Evolutionary conservation across 768 basidiomycete species (phyloP), one percentile per base, ranked within the genome.

Genomic region (Amanita exitialis): DNA sequence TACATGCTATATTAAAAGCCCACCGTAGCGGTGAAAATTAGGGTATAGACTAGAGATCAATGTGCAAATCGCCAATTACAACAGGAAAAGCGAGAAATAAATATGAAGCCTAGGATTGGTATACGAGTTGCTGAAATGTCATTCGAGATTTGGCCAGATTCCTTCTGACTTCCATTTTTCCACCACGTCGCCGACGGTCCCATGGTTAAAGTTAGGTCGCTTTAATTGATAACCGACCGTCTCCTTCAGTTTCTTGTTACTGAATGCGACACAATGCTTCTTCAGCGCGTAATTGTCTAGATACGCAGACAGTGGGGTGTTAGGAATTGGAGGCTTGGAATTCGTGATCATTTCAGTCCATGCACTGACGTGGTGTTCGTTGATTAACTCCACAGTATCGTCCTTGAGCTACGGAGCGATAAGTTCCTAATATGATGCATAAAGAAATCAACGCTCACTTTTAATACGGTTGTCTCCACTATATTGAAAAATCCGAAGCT

Each of bases 141-240:
- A 66, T 18, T 66, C 58, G 49, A 70, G 61, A 47, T 62, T 69
- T n/a, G 78, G 78, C 75, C 76, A 79, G 51, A 59, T 67, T 21
- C 82, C 79, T 58, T 92, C 90, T 12, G 65, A 79, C 61, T 85
- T 88, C 81, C 85, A 90, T 62, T 85, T 84, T 58, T 85, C 82
- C 30, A 92, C 76, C 27, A 88, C 72, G 51, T 90, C 87, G 59
- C 72, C 68, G 48, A 92, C 61, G 6, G 75, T 69, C 15, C 79
- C 80, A 42, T 76, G 76, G 58, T 71, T 74, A 59, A 91, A 81
- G 32, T 73, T 58, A 1, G 90, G 87, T 30, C 69, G 69, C 56
- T 73, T 76, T 44, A 90, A 67, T 55, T 75, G 67, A 64, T 88
- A 91, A 1, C 83, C 84, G 18, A 86, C 57, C n/a, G 90, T 60